A percentile compares a stretch with the other conserved stretches of the same genome.
These are phyloP conservation scores for Cladosporium sp. DNA, from an alignment of 2,329 filamentous ascomycete species.

Conservation along the genomic window DNA sequence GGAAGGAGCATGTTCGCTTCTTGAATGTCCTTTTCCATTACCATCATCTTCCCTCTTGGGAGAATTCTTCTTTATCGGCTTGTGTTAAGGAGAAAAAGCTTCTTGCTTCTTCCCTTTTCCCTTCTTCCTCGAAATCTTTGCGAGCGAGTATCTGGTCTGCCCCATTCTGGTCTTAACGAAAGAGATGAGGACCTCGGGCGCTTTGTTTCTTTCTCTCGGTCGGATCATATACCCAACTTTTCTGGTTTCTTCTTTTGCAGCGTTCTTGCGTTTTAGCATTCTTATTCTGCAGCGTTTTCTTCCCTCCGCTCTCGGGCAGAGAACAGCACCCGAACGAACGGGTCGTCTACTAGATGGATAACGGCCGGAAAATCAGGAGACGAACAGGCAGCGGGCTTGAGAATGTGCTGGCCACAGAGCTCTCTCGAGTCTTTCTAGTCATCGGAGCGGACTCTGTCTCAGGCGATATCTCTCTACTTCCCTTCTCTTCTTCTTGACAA, in stretches of 20 bases:
- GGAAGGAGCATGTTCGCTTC: constrained; percentile 30
- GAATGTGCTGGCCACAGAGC: not conserved
- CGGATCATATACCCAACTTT: constrained; percentile 9
- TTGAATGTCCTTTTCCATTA: constrained; percentile 22
- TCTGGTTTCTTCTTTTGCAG: not conserved
- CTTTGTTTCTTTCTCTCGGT: not conserved
- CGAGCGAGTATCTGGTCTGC: not conserved
- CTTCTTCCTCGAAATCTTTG: not conserved
- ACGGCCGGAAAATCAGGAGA: not conserved
- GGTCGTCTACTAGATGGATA: not conserved
- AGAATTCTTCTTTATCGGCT: not conserved
- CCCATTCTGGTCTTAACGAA: not conserved
- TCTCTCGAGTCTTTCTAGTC: not conserved
- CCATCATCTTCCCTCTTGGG: not conserved
- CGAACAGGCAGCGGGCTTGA: not conserved
- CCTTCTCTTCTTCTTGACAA: not conserved
- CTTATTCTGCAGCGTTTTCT: not conserved
- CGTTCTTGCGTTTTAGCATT: not conserved
- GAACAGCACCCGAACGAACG: not conserved
- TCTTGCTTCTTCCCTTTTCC: not conserved
- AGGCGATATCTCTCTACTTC: not conserved
- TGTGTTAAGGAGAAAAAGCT: not conserved
- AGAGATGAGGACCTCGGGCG: not conserved
- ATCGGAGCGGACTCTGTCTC: not conserved
- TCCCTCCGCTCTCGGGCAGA: not conserved